These are phyloP conservation scores for Pyrenopolyporus hunteri DNA, from an alignment of 495 filamentous ascomycete genomes.

Conservation along the genomic window DNA sequence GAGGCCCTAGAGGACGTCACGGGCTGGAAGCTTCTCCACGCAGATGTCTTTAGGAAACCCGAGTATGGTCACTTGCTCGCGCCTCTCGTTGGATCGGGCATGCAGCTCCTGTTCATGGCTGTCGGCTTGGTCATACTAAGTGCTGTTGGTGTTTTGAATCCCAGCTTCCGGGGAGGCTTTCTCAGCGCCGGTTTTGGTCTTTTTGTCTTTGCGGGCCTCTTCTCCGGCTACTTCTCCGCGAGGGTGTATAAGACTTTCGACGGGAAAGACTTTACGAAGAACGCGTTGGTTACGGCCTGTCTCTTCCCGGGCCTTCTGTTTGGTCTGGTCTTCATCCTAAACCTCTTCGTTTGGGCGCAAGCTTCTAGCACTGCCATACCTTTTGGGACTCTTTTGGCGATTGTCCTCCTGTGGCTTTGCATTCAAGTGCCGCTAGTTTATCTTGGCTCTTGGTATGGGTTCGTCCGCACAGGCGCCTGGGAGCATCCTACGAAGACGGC, in stretches of 20 bases:
- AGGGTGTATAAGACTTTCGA: slow-evolving; percentile 88
- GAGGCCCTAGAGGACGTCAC: slow-evolving; percentile 83
- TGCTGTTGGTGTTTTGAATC: slow-evolving; percentile 84
- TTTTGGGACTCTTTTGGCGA: slow-evolving; percentile 79
- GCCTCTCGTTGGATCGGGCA: slow-evolving; percentile 85
- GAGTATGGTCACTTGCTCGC: slow-evolving; percentile 77
- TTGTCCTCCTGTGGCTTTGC: slow-evolving; percentile 83
- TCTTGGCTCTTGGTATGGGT: slow-evolving; percentile 81
- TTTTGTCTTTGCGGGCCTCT: slow-evolving; percentile 85
- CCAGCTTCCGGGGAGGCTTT: slow-evolving; percentile 90
- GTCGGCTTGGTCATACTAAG: slow-evolving; percentile 78
- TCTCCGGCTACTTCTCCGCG: slow-evolving; percentile 92
- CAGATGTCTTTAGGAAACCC: slow-evolving; percentile 88
- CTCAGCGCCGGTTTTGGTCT: slow-evolving; percentile 85
- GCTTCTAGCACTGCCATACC: slow-evolving; percentile 90
- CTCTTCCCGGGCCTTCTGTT: slow-evolving; percentile 88
- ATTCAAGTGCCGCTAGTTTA: slow-evolving; percentile 92
- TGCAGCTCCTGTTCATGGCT: slow-evolving; percentile 88
- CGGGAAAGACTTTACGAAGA: slow-evolving; percentile 78
- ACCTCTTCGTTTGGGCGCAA: slow-evolving; percentile 94
- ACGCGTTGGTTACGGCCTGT: slow-evolving; percentile 81
- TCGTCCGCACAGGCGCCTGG: slow-evolving; percentile 69
- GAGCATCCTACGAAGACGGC: slow-evolving; percentile 88
- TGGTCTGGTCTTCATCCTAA: slow-evolving; percentile 78
- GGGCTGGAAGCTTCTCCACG: slow-evolving; percentile 95